These are phyloP conservation scores for Cryphonectria japonica DNA, from an alignment of 2,329 filamentous ascomycete genomes.

Conservation along the genomic window DNA sequence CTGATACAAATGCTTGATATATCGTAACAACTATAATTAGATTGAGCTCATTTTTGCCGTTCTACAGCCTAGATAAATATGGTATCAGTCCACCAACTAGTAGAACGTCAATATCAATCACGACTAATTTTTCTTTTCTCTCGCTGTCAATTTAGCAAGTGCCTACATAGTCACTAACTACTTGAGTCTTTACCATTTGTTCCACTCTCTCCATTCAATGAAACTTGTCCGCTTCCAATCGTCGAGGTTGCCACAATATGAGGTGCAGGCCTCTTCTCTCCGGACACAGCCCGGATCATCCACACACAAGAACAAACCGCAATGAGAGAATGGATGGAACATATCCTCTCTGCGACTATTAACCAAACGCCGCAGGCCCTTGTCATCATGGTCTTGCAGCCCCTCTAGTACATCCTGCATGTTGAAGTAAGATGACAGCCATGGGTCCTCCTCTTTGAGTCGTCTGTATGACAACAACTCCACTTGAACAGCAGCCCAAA, in stretches of 20 bases:
- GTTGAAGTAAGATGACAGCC: neutral
- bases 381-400: neutral
- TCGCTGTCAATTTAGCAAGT: too few species aligned
- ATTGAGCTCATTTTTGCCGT: too few species aligned
- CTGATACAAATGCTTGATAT: too few species aligned
- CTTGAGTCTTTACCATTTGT: too few species aligned
- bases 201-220: neutral
- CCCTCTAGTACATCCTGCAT: neutral
- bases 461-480: constrained; percentile 8
- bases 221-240: neutral
- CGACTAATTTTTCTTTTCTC: too few species aligned
- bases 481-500: constrained; percentile 18
- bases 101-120: too few species aligned
- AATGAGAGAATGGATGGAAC: neutral
- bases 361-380: neutral
- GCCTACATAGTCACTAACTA: too few species aligned
- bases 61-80: too few species aligned
- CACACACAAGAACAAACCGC: neutral
- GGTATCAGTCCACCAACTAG: too few species aligned
- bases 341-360: neutral
- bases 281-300: neutral
- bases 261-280: constrained; percentile 1
- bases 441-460: neutral
- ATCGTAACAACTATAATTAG: too few species aligned
- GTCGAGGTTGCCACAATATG: neutral